Conservation (phyloP, 495 filamentous ascomycete species). For the Polyplosphaeria fusca region DNA sequence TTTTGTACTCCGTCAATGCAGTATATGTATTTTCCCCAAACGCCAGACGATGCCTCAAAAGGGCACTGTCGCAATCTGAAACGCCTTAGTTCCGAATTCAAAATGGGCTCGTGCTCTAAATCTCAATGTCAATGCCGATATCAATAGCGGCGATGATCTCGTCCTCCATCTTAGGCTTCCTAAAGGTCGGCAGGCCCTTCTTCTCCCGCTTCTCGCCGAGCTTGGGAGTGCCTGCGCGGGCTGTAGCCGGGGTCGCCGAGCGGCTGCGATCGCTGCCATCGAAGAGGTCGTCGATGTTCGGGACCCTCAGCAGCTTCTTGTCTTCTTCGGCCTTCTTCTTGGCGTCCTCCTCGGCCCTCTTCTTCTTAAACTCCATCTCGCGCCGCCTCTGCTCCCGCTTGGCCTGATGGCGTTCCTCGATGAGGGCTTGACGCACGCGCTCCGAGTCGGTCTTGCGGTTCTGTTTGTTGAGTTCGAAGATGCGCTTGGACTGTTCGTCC, state of each 20-base stretch:
- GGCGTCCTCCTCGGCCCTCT: constrained; percentile 33
- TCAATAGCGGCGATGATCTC: constrained; percentile 44
- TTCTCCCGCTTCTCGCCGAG: constrained; percentile 35
- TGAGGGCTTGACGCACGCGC: constrained; percentile 77
- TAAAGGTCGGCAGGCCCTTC: constrained; percentile 37
- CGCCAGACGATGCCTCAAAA: neutral
- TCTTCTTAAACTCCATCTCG: constrained; percentile 44
- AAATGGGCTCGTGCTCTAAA: constrained; percentile 28
- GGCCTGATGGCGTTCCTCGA: constrained; percentile 59
- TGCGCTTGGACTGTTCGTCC: constrained; percentile 57
- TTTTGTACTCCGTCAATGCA: constrained; percentile 1
- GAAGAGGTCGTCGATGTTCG: constrained; percentile 39
- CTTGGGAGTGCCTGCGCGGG: constrained; percentile 35
- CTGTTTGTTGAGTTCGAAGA: constrained; percentile 69
- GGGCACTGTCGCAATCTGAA: too few species aligned
- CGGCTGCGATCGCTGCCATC: constrained; percentile 46
- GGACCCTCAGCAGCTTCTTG: constrained; percentile 18
- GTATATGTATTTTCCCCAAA: too few species aligned
- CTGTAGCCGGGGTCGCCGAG: constrained; percentile 47
- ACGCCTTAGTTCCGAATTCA: too few species aligned
- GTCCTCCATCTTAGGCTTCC: constrained; percentile 42
- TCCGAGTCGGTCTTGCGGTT: constrained; percentile 79
- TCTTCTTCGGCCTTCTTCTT: constrained; percentile 37
- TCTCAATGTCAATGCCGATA: constrained; percentile 46
- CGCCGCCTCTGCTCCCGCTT: constrained; percentile 46